Evolutionary conservation across 352 stramenopile species (phyloP).

Genomic region (Phytophthora kernoviae): DNA sequence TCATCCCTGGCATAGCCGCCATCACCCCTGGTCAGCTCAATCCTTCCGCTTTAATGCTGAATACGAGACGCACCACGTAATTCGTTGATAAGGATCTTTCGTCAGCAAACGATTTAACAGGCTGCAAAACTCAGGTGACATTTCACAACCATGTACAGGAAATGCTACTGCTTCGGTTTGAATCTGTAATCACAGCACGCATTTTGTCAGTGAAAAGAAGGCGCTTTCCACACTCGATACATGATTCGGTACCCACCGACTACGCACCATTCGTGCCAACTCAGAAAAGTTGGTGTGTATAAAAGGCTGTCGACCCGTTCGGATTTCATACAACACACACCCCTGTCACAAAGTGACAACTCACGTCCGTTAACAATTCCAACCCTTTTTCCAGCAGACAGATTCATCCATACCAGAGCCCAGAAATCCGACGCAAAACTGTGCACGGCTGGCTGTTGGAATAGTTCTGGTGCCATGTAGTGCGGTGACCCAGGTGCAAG

Average conservation of each 20-base stretch:
- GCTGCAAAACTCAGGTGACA: conserved; percentile 59
- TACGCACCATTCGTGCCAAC: conserved; percentile 65
- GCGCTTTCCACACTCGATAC: background rate
- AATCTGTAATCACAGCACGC: conserved; percentile 47
- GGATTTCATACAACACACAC: conserved; percentile 82
- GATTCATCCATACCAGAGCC: conserved; percentile 57
- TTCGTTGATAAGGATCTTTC: conserved; percentile 76
- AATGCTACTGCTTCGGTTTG: conserved; percentile 60
- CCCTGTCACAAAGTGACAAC: conserved; percentile 41
- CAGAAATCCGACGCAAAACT: conserved; percentile 92
- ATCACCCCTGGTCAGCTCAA: conserved; percentile 19
- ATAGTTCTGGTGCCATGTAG: conserved; percentile 94
- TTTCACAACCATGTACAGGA: conserved; percentile 49
- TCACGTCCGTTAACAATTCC: background rate
- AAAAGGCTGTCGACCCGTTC: conserved; percentile 69
- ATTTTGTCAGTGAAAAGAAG: background rate
- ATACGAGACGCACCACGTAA: conserved; percentile 61
- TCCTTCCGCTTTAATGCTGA: background rate
- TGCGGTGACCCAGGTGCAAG: conserved; percentile 78
- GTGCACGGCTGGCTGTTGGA: conserved; percentile 80
- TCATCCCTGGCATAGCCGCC: conserved; percentile 46
- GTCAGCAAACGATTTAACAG: conserved; percentile 63
- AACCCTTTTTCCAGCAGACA: background rate
- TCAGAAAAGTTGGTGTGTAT: conserved; percentile 76
- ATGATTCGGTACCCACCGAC: background rate